These are phyloP conservation scores for Scheffersomyces amazonensis DNA, from an alignment of 805 yeast species.

Conservation along the genomic window DNA sequence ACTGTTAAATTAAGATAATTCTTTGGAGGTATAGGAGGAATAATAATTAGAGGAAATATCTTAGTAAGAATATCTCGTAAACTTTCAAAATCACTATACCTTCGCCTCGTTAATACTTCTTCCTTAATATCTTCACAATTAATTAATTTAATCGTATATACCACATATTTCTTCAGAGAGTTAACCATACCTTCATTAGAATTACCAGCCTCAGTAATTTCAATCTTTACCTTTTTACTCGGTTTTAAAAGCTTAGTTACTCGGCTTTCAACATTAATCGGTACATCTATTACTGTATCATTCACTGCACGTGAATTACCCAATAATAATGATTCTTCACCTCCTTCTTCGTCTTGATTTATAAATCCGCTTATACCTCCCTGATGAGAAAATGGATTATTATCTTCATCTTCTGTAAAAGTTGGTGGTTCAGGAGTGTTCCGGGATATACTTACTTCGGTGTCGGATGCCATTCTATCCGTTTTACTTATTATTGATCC, in stretches of 20 bases:
- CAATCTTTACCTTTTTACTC: slow-evolving; percentile 22
- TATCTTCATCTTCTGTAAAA: slow-evolving; percentile 30
- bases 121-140: slow-evolving; percentile 32
- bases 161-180: slow-evolving; percentile 61
- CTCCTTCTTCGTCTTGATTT: slow-evolving; percentile 14
- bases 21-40: slow-evolving; percentile 87
- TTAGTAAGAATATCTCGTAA: slow-evolving; percentile 68
- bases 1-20: slow-evolving; percentile 35
- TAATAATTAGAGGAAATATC: slow-evolving; percentile 73
- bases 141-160: slow-evolving; percentile 72
- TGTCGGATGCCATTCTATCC: too few relatives aligned
- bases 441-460: too few relatives aligned
- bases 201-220: slow-evolving; percentile 80
- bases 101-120: slow-evolving; percentile 62
- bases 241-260: slow-evolving; percentile 34
- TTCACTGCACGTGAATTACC: slow-evolving; percentile 2
- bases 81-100: slow-evolving; percentile 91
- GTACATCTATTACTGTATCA: slow-evolving; percentile 23
- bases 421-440: too few relatives aligned
- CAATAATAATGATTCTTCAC: slow-evolving; percentile 28
- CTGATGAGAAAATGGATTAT: slow-evolving; percentile 25
- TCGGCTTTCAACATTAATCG: slow-evolving; percentile 33
- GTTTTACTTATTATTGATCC: too few relatives aligned
- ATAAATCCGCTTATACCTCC: slow-evolving; percentile 23
- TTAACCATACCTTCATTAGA: slow-evolving; percentile 73